Conservation (phyloP, 805 yeast species). For the Debaryomyces prosopidis region DNA sequence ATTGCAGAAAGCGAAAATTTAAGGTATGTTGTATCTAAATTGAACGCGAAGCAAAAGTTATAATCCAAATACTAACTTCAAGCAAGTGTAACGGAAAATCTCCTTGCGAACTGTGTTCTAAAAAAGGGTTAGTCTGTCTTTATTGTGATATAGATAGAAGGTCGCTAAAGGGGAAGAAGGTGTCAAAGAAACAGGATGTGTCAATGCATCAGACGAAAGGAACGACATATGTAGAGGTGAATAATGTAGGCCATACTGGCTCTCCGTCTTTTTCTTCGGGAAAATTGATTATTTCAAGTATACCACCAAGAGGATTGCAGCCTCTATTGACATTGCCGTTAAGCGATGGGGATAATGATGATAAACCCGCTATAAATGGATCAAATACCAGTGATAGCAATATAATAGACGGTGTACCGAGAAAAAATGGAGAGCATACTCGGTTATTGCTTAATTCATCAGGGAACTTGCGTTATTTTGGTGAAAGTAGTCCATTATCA, state of each 20-base stretch:
- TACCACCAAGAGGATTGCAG: too few species aligned
- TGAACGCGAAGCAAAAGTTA: constrained; percentile 12
- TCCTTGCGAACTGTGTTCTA: constrained; percentile 37
- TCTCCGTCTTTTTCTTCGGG: too few species aligned
- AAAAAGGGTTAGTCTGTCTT: constrained; percentile 28
- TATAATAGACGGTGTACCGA: constrained; percentile 8
- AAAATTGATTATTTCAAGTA: too few species aligned
- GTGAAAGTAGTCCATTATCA: constrained; percentile 44
- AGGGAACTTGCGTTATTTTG: constrained; percentile 38
- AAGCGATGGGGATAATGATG: too few species aligned
- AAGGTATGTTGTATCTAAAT: constrained; percentile 12
- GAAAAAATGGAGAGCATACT: constrained; percentile 19
- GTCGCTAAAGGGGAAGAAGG: constrained; percentile 13
- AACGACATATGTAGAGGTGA: too few species aligned
- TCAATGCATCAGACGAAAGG: too few species aligned
- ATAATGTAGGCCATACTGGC: too few species aligned
- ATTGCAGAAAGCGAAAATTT: constrained; percentile 43
- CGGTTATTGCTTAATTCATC: constrained; percentile 34
- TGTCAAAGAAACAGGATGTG: neutral
- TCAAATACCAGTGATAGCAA: neutral
- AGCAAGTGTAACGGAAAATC: constrained; percentile 8
- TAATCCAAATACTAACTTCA: too few species aligned
- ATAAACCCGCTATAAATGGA: neutral
- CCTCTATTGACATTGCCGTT: too few species aligned
- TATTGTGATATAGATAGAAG: constrained; percentile 24